These are phyloP conservation scores for Actinomucor elegans DNA, from an alignment of 371 early-diverging fungal species.

Conservation along the genomic window DNA sequence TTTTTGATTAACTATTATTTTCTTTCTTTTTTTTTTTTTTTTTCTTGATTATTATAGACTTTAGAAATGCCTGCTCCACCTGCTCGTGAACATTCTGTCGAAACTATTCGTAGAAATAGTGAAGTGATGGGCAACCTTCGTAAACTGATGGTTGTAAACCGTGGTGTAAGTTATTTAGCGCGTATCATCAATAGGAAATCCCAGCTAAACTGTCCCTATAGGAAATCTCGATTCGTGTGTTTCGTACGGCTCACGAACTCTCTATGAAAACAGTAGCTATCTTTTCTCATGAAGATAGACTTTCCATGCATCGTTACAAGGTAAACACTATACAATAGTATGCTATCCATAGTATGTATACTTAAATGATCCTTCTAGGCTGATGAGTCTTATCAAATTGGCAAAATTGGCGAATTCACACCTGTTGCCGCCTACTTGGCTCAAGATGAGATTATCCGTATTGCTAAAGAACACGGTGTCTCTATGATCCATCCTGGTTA, in stretches of 20 bases:
- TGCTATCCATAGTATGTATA: too few relatives aligned
- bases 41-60: neutral
- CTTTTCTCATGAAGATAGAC: conserved; percentile 87
- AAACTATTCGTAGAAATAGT: conserved; percentile 56
- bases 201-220: too few relatives aligned
- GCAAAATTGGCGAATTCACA: conserved; percentile 70
- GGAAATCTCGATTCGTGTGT: conserved; percentile 92
- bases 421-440: conserved; percentile 95
- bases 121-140: conserved; percentile 45
- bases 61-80: conserved; percentile 6
- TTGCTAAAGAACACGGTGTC: conserved; percentile 77
- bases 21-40: neutral
- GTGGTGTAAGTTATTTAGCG: conserved; percentile 54
- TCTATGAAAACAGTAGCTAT: conserved; percentile 87
- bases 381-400: conserved; percentile 92
- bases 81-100: conserved; percentile 53
- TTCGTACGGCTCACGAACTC: conserved; percentile 89
- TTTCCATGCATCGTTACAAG: conserved; percentile 92
- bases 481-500: conserved; percentile 87
- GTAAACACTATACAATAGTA: too few relatives aligned
- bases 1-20: neutral
- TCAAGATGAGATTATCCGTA: conserved; percentile 85
- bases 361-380: too few relatives aligned
- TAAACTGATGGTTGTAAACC: conserved; percentile 63
- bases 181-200: neutral